Evolutionary conservation across 163 green algal genomes (phyloP), one percentile per base, ranked within the genome.

Genomic region (Chlorella variabilis): DNA sequence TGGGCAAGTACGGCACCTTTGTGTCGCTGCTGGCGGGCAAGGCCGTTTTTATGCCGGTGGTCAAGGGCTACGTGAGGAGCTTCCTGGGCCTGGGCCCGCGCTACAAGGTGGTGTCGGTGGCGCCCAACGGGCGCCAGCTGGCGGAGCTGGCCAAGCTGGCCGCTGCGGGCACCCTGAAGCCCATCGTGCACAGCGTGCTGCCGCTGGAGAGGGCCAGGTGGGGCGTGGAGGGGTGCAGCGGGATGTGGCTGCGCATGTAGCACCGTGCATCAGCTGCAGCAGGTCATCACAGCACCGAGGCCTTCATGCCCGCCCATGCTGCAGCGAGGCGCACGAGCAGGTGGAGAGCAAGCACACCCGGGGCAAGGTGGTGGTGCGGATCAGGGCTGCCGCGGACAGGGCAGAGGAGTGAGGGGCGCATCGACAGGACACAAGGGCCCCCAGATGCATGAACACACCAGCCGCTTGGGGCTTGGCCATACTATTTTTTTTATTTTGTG

Each of bases 181-280:
- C 77, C 36, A 45, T 88, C 38, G 69, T 77, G 20, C 42, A 69
- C 1, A 48, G 33, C 31, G 58, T 67, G 39, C 21, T 85, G 39
- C 84, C 78, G 27, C 62, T 88, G 36, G 71, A 78, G 31, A 27
- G 73, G 31, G 84, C 77, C 5, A 63, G n/a, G 78, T 84, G 78
- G 23, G 54, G n/a, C n/a, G n/a, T n/a, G n/a, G n/a, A n/a, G n/a
- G n/a, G n/a, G n/a, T n/a, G n/a, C n/a, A n/a, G n/a, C n/a, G n/a
- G n/a, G n/a, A n/a, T n/a, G n/a, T n/a, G n/a, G n/a, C n/a, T n/a
- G n/a, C n/a, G n/a, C n/a, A n/a, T n/a, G n/a, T n/a, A n/a, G n/a
- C n/a, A n/a, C n/a, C n/a, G n/a, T n/a, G n/a, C n/a, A n/a, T n/a
- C n/a, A n/a, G n/a, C n/a, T n/a, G n/a, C n/a, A n/a, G n/a, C n/a